phyloP scores from a whole-genome alignment of 306 rosid genomes.

The Medicago truncatula region MtrunA17r5.0-ANR NC_053044.1:57531501-57532000 shows the following conservation, averaged over 20 bases:
- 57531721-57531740: constrained; percentile 4
- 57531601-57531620: constrained; percentile 28
- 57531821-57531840: constrained; percentile 10
- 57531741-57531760: not conserved
- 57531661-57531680: constrained; percentile 23
- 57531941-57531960: constrained; percentile 3
- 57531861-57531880: not conserved
- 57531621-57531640: constrained; percentile 29
- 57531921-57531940: constrained; percentile 20
- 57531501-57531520: constrained; percentile 84
- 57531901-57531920: constrained; percentile 18
- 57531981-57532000: constrained; percentile 26
- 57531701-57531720: constrained; percentile 2
- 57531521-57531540: constrained; percentile 91
- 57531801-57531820: constrained; percentile 23
- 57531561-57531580: constrained; percentile 39
- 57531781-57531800: constrained; percentile 21
- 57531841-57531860: constrained; percentile 2
- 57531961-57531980: constrained; percentile 22
- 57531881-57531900: constrained; percentile 21
- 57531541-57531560: constrained; percentile 79
- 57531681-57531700: constrained; percentile 11
- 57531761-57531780: constrained; percentile 12
- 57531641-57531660: constrained; percentile 26
- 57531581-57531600: constrained; percentile 21